Base-by-base conservation (phyloP, 305 asterid genomes). In the Fraxinus nigra region DNA sequence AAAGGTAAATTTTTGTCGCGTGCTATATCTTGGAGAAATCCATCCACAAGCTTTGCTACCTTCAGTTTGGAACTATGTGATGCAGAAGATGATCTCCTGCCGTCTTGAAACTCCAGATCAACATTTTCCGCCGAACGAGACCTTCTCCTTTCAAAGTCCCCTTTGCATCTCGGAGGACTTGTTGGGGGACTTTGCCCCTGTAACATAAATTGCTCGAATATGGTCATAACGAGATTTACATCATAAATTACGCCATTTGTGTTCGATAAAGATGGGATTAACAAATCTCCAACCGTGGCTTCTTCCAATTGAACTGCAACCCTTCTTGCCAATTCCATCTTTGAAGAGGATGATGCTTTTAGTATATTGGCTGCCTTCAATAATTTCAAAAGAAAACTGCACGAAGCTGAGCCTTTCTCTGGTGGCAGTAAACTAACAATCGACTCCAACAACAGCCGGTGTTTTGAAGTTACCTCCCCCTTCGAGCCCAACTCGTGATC, bases 21-120 rank as follows among this genome's bases (percentile, higher is more conserved):
- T 0, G 99, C 94, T 67, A 94, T 90, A 88, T 87, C 90, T 56
- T 90, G 94, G 7, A 96, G 88, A 84, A 93, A 96, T 3, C 90
- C 89, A 84, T 96, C 99, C 37, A 93, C 91, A 61, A 96, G 92
- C 89, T 92, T 96, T 11, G 95, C 98, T 46, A 96, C 98, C 85
- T 93, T 94, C 76, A 93, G 90, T 35, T 91, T 94, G 0, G 97
- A 88, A 78, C 98, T 84, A 79, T 94, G 98, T 26, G 98, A 91
- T 0, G 95, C 96, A 0, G 99, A 95, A 14, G 98, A 95, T 3
- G 97, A 95, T 70, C 97, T 88, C 82, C 97, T 79, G 9, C 96
- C 87, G 79, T 93, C 98, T 70, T 88, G 93, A 81, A 95, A 92
- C n/a, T 11, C 54, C 81, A 84, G 32, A 61, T 90, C 96, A 26